Conservation (phyloP, 257 asterid genomes). For the Ilex asprella region DNA sequence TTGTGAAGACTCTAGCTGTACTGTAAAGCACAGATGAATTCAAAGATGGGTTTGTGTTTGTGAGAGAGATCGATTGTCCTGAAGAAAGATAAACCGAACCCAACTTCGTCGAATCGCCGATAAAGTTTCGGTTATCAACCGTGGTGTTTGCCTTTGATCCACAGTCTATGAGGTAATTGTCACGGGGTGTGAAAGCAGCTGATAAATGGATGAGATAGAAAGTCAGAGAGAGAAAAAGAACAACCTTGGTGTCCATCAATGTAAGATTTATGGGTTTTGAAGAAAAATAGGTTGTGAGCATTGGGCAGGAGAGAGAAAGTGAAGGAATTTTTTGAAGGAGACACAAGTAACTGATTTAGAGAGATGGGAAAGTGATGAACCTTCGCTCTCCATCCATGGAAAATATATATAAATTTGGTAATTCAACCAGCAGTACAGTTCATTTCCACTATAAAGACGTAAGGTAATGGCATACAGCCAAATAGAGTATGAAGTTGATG, state of each 20-base stretch:
- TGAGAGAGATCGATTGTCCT: constrained; percentile 51
- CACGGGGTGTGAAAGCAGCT: neutral
- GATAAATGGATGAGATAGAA: neutral
- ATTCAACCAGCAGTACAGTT: no score
- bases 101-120: constrained; percentile 40
- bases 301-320: no score
- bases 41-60: constrained; percentile 33
- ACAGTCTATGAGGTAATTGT: neutral
- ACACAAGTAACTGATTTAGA: no score
- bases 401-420: no score
- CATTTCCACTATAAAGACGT: no score
- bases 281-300: no score
- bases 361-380: no score
- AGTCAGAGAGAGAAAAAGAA: neutral
- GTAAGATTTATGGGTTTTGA: neutral
- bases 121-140: constrained; percentile 49
- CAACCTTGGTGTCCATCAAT: neutral
- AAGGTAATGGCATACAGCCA: no score
- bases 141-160: neutral
- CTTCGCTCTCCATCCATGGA: no score
- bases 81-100: constrained; percentile 28
- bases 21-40: constrained; percentile 33
- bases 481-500: no score
- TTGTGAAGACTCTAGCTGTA: constrained; percentile 58
- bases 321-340: no score